Percentiles rank a stretch among this genome's conserved stretches.
These are phyloP conservation scores for Fusarium multiceps DNA, from an alignment of 2,329 filamentous ascomycete genomes.

Conservation along the genomic window DNA sequence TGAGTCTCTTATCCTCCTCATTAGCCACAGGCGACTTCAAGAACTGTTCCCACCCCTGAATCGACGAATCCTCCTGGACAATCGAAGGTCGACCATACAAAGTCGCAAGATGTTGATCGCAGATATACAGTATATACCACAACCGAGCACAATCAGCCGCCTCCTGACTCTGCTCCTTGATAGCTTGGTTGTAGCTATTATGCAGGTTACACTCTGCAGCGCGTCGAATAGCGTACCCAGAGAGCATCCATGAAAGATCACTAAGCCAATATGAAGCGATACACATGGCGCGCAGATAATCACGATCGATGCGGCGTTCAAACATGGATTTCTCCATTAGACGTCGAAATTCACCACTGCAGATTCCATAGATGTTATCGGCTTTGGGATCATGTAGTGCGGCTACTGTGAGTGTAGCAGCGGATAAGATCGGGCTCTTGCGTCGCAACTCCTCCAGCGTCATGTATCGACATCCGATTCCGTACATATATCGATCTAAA, in stretches of 20 bases:
- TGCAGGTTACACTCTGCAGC: constrained; percentile 61
- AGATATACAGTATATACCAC: constrained; percentile 71
- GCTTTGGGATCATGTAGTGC: constrained; percentile 67
- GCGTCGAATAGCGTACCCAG: constrained; percentile 63
- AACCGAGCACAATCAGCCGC: constrained; percentile 65
- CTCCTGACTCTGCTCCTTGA: constrained; percentile 54
- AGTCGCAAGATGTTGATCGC: constrained; percentile 71
- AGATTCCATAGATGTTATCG: constrained; percentile 63
- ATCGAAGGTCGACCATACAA: constrained; percentile 69
- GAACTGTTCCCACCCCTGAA: constrained; percentile 68
- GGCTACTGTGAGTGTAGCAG: constrained; percentile 67
- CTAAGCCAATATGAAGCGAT: constrained; percentile 73
- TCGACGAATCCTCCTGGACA: constrained; percentile 67
- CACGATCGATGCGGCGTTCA: constrained; percentile 54
- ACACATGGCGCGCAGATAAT: constrained; percentile 69
- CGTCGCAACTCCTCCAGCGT: constrained; percentile 64
- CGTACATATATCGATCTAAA: constrained; percentile 64
- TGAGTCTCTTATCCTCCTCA: constrained; percentile 65
- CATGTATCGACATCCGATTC: constrained; percentile 62
- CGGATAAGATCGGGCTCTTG: constrained; percentile 66
- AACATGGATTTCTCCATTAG: constrained; percentile 62
- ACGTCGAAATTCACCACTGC: constrained; percentile 67
- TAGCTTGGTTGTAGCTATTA: constrained; percentile 55
- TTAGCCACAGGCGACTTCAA: constrained; percentile 63
- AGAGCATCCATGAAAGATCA: constrained; percentile 71